A percentile compares a stretch with the other conserved stretches of the same genome.
Evolutionary conservation across 2,329 filamentous ascomycete genomes (phyloP).

Genomic region (Colletotrichum destructivum): DNA sequence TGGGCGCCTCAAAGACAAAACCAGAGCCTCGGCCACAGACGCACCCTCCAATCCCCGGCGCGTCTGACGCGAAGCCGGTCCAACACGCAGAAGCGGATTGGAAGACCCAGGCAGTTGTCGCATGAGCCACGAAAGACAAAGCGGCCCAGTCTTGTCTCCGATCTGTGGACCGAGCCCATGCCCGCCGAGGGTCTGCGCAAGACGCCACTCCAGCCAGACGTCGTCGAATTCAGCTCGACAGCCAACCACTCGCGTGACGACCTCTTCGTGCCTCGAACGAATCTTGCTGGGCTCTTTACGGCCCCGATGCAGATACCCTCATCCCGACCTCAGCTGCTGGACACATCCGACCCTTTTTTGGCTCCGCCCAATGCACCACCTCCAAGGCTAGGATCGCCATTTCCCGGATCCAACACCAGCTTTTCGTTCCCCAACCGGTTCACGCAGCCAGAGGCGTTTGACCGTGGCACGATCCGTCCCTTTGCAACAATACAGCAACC

Average conservation of each 20-base stretch:
- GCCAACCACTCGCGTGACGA: constrained; percentile 53
- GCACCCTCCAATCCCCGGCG: constrained; percentile 68
- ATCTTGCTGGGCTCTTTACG: constrained; percentile 58
- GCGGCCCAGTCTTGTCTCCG: constrained; percentile 68
- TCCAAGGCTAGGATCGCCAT: constrained; percentile 72
- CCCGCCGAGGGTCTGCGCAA: constrained; percentile 46
- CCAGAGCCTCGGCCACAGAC: constrained; percentile 65
- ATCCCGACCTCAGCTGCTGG: constrained; percentile 11
- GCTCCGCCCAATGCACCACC: constrained; percentile 55
- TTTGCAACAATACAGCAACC: constrained; percentile 72
- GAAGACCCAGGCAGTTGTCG: constrained; percentile 61
- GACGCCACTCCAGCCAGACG: constrained; percentile 43
- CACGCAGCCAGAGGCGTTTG: constrained; percentile 62
- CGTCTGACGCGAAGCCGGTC: constrained; percentile 65
- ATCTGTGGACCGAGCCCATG: constrained; percentile 67
- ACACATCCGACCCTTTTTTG: constrained; percentile 20
- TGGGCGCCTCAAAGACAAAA: constrained; percentile 57
- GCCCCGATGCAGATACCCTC: constrained; percentile 32
- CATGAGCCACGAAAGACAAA: constrained; percentile 65
- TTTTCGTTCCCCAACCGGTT: constrained; percentile 74
- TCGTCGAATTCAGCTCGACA: constrained; percentile 54
- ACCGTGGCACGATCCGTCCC: constrained; percentile 62
- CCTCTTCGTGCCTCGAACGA: constrained; percentile 59
- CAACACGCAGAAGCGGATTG: constrained; percentile 67
- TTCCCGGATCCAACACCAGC: constrained; percentile 64